Base-by-base conservation (phyloP, 2,329 filamentous ascomycete genomes). In the Dendrostoma leiphaemia region DNA sequence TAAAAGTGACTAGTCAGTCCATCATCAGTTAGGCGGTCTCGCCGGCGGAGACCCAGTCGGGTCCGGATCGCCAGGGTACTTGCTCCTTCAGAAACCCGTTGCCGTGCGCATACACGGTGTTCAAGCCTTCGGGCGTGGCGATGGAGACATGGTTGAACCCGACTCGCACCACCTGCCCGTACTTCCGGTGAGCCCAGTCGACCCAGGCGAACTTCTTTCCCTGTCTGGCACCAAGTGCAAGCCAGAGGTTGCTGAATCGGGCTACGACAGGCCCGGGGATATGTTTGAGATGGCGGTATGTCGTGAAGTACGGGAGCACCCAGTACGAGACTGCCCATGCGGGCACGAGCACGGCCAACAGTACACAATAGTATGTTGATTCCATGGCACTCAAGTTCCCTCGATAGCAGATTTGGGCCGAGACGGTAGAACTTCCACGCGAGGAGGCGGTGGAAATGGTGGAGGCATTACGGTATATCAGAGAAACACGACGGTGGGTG, bases 1-100 rank as follows among this genome's bases (percentile, higher is more conserved):
- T 96, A 96, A 72, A 91, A 96, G 4, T 92, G 86, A 37, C 88
- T 90, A n/a, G n/a, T n/a, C n/a, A n/a, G n/a, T n/a, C n/a, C n/a
- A n/a, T n/a, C n/a, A n/a, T n/a, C n/a, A n/a, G n/a, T n/a, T n/a
- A n/a, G n/a, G n/a, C n/a, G n/a, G n/a, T n/a, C n/a, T n/a, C n/a
- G n/a, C n/a, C n/a, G 57, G 8, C 6, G 3, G 21, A 21, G 44
- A 50, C 31, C 6, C 21, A 5, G 10, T 4, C 24, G 4, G 44
- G 4, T 31, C 6, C 9, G 24, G n/a, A 32, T 31, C 15, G 12
- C 2, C 7, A 5, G 43, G 13, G 0, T 6, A 74, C 78, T 48
- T 69, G 86, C 80, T 85, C 75, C 68, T 91, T 91, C 55, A 90
- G 65, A 62, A 89, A 88, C 0, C 87, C 87, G 64, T 89, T 90